phyloP scores from a whole-genome alignment of 2,329 filamentous ascomycete genomes.

The Tolypocladium cylindrosporum region DNA sequence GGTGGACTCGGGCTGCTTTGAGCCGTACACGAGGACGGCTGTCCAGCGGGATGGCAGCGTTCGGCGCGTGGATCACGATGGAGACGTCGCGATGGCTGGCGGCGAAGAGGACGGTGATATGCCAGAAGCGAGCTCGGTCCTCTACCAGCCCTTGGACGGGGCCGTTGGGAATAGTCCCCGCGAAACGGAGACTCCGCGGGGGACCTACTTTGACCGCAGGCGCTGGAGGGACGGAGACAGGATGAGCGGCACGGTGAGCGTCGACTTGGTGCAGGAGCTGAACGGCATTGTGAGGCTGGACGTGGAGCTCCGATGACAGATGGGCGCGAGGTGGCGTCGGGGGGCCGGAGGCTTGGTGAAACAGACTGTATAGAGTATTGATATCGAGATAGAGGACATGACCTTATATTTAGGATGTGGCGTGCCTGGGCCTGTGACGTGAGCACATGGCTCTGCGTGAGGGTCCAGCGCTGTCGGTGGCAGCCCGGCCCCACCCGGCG shows the following conservation, averaged over 20 bases:
- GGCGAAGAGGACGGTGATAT: background rate
- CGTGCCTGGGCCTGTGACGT: background rate
- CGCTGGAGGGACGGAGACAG: constrained; percentile 2
- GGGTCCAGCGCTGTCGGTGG: background rate
- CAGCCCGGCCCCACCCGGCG: background rate
- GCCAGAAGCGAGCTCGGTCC: background rate
- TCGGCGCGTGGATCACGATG: constrained; percentile 18
- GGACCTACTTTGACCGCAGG: constrained; percentile 2
- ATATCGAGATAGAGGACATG: background rate
- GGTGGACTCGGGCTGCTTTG: constrained; percentile 13
- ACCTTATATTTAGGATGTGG: background rate
- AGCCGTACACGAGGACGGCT: constrained; percentile 8
- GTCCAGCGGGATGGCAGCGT: constrained; percentile 22
- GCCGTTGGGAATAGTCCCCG: constrained; percentile 3
- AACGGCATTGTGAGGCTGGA: constrained; percentile 27
- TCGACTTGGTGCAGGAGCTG: constrained; percentile 23
- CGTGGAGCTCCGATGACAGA: constrained; percentile 19
- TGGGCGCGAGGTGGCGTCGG: background rate
- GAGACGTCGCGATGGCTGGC: constrained; percentile 18
- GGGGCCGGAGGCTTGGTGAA: too few species aligned
- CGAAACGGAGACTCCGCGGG: constrained; percentile 3
- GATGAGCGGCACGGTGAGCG: constrained; percentile 13
- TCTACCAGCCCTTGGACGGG: constrained; percentile 6
- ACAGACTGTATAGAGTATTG: background rate
- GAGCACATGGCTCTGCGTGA: too few species aligned